phyloP scores from a whole-genome alignment of 2,329 filamentous ascomycete species.

The Harringtonia lauricola region DNA sequence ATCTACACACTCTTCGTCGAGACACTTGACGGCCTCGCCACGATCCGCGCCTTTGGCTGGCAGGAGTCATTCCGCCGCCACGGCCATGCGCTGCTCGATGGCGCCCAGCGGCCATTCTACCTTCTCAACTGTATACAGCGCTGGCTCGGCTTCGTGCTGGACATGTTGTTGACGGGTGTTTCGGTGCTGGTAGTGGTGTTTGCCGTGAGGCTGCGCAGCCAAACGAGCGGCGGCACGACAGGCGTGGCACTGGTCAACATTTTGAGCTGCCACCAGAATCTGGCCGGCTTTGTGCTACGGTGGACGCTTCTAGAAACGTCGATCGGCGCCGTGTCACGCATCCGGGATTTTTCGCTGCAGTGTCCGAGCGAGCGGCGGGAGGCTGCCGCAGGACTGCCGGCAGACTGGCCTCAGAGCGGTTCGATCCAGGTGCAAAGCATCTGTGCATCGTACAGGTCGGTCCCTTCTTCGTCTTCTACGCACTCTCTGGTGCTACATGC shows the following conservation, averaged over 20 bases:
- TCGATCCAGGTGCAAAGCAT: background rate
- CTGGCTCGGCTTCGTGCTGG: slow-evolving; percentile 32
- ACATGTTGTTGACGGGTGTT: slow-evolving; percentile 22
- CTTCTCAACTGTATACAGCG: slow-evolving; percentile 43
- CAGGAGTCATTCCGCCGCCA: slow-evolving; percentile 26
- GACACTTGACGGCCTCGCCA: slow-evolving; percentile 33
- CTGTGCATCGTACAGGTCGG: background rate
- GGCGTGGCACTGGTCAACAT: slow-evolving; percentile 20
- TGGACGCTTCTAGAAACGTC: slow-evolving; percentile 16
- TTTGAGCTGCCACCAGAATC: slow-evolving; percentile 2
- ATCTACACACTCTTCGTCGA: slow-evolving; percentile 33
- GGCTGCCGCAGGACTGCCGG: background rate
- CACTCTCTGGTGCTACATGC: background rate
- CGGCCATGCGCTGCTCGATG: slow-evolving; percentile 36
- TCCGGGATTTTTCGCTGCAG: slow-evolving; percentile 2
- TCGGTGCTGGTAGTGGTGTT: slow-evolving; percentile 22
- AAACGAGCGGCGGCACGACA: slow-evolving; percentile 15
- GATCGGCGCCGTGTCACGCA: slow-evolving; percentile 14
- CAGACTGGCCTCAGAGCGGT: background rate
- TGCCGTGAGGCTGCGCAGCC: slow-evolving; percentile 18
- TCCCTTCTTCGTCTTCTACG: background rate
- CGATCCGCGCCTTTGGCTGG: slow-evolving; percentile 44
- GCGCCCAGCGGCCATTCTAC: slow-evolving; percentile 46
- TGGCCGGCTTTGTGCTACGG: slow-evolving; percentile 11
- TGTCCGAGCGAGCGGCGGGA: background rate